Percentiles rank a stretch among this genome's conserved stretches.
Evolutionary conservation across 305 asterid species (phyloP).

Genomic region (Solanum hybrid): DNA sequence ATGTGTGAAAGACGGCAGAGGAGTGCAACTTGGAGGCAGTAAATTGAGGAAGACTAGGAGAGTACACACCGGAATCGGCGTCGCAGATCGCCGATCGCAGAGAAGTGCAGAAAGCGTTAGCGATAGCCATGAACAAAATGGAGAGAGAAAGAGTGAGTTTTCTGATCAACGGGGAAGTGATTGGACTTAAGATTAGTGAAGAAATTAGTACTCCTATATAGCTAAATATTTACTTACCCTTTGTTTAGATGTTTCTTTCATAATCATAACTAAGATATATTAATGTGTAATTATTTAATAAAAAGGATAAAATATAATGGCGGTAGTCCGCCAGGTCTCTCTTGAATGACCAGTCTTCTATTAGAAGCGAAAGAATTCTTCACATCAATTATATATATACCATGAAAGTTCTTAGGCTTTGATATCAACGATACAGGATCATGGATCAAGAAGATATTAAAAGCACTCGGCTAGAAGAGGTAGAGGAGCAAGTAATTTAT

Average conservation of each 20-base stretch:
- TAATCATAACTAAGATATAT: background rate
- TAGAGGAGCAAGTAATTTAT: no score
- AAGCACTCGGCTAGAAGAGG: no score
- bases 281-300: background rate
- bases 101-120: slow-evolving; percentile 33
- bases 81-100: slow-evolving; percentile 18
- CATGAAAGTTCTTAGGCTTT: no score
- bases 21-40: background rate
- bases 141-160: background rate
- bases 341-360: no score
- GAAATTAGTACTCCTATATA: background rate
- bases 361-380: no score
- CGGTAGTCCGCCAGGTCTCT: no score
- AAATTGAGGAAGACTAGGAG: slow-evolving; percentile 14
- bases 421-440: no score
- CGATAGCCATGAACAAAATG: slow-evolving; percentile 30
- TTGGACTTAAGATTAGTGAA: background rate
- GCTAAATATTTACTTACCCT: background rate
- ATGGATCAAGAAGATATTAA: no score
- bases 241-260: background rate
- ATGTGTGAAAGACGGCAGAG: slow-evolving; percentile 14
- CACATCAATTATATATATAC: no score
- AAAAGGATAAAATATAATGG: no score
- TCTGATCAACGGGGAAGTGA: background rate
- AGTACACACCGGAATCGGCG: background rate